Evolutionary conservation across 108 stramenopile genomes (phyloP).

Genomic region (Pseudonitzschia delicatissima): DNA sequence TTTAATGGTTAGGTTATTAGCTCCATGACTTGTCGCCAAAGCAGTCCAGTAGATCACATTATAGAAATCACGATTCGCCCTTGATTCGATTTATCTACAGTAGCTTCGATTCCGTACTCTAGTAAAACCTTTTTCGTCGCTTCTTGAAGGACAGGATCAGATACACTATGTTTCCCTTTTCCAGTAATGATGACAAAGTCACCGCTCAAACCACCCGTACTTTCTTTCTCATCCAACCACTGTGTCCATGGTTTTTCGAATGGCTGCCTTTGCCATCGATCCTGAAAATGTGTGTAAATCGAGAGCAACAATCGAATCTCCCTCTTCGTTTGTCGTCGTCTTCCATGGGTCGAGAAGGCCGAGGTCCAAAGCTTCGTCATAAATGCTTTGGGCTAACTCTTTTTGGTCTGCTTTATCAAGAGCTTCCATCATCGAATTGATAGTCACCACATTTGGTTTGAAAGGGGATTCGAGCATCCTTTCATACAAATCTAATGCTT

Average conservation of each 20-base stretch:
- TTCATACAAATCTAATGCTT: conserved; percentile 72
- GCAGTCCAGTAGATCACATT: conserved; percentile 25
- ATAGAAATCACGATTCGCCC: conserved; percentile 48
- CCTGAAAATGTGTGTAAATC: conserved; percentile 66
- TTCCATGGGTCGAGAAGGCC: conserved; percentile 49
- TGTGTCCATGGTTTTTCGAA: conserved; percentile 59
- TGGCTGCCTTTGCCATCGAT: conserved; percentile 65
- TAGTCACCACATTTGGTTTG: conserved; percentile 59
- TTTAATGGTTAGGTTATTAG: too few relatives aligned
- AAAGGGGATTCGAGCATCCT: conserved; percentile 35
- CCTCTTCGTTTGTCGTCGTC: conserved; percentile 12
- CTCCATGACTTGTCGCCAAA: conserved; percentile 22
- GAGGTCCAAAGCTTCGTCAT: conserved; percentile 47
- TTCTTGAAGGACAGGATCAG: conserved; percentile 43
- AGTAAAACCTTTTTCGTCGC: conserved; percentile 36
- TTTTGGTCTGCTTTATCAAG: conserved; percentile 63
- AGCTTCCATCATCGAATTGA: conserved; percentile 63
- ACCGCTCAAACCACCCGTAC: conserved; percentile 1
- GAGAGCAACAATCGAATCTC: conserved; percentile 23
- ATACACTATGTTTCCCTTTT: conserved; percentile 49
- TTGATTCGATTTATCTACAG: conserved; percentile 41
- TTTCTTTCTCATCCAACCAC: conserved; percentile 11
- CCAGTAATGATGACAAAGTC: conserved; percentile 67
- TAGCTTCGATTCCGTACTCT: conserved; percentile 43
- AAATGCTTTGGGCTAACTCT: conserved; percentile 60